Evolutionary conservation across 495 filamentous ascomycete genomes (phyloP).

Genomic region (Penicillium ucsense): DNA sequence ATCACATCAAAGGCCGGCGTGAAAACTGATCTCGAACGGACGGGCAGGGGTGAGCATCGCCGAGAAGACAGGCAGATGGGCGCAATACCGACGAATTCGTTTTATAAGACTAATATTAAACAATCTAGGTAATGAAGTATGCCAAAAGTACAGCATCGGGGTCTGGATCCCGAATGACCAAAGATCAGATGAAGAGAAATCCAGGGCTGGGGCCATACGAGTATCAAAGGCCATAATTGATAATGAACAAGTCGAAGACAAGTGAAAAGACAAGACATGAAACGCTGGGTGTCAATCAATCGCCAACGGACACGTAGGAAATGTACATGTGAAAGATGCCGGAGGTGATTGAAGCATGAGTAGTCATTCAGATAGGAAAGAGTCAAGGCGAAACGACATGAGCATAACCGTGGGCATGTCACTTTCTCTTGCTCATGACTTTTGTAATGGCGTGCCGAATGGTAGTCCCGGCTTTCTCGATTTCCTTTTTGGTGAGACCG

Average conservation of each 20-base stretch:
- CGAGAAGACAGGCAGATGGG: too few relatives aligned
- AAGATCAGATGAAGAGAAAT: too few relatives aligned
- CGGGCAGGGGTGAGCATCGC: too few relatives aligned
- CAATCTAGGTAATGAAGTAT: constrained; percentile 14
- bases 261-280: background rate
- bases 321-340: constrained; percentile 1
- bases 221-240: constrained; percentile 18
- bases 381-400: background rate
- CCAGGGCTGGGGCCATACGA: constrained; percentile 1
- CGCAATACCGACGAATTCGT: too few relatives aligned
- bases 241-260: constrained; percentile 13
- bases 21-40: too few relatives aligned
- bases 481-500: constrained; percentile 84
- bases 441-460: constrained; percentile 93
- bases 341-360: constrained; percentile 18
- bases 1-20: too few relatives aligned
- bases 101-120: constrained; percentile 22
- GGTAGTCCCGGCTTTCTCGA: constrained; percentile 79
- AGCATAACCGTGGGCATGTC: background rate
- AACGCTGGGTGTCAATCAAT: constrained; percentile 3
- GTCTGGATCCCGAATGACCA: too few relatives aligned
- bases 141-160: too few relatives aligned
- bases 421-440: constrained; percentile 53
- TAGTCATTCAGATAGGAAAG: constrained; percentile 7
- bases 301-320: background rate